phyloP scores from a whole-genome alignment of 352 stramenopile genomes.

The Blastocystis sp. region DNA sequence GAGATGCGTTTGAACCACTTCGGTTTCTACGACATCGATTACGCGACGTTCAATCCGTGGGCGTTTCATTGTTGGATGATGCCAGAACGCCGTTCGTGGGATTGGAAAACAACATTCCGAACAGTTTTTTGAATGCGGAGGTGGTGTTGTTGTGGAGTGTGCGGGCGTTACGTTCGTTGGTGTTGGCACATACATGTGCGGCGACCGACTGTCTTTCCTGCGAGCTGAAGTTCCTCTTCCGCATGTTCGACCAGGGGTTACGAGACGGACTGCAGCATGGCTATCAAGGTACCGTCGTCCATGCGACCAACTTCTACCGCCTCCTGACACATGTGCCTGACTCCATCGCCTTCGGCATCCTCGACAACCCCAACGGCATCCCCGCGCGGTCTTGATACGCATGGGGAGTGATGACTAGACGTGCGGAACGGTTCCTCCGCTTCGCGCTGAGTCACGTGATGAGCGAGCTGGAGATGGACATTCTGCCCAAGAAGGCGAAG shows the following conservation, averaged over 20 bases:
- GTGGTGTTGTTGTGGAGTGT: conserved; percentile 43
- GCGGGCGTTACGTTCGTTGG: background rate
- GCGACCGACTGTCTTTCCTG: conserved; percentile 55
- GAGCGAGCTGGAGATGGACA: background rate
- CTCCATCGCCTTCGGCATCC: conserved; percentile 65
- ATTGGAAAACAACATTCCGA: conserved; percentile 53
- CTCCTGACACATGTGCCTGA: conserved; percentile 64
- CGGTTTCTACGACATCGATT: conserved; percentile 50
- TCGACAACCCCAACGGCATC: conserved; percentile 61
- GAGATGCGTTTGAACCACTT: conserved; percentile 46
- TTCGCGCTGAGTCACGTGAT: conserved; percentile 15
- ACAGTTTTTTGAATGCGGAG: conserved; percentile 34
- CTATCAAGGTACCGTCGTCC: conserved; percentile 34
- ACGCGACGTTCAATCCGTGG: background rate
- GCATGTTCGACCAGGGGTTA: conserved; percentile 62
- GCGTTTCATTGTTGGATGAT: background rate
- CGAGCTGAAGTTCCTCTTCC: conserved; percentile 64
- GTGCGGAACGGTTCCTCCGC: conserved; percentile 20
- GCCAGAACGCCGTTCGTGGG: conserved; percentile 42
- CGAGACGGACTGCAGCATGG: background rate
- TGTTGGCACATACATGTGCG: conserved; percentile 11
- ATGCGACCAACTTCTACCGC: conserved; percentile 67
- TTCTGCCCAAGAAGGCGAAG: background rate
- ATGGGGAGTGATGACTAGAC: background rate
- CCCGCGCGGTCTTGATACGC: background rate